phyloP scores from a whole-genome alignment of 2,329 filamentous ascomycete species.

The Fusarium pseudoanthophilum region DNA sequence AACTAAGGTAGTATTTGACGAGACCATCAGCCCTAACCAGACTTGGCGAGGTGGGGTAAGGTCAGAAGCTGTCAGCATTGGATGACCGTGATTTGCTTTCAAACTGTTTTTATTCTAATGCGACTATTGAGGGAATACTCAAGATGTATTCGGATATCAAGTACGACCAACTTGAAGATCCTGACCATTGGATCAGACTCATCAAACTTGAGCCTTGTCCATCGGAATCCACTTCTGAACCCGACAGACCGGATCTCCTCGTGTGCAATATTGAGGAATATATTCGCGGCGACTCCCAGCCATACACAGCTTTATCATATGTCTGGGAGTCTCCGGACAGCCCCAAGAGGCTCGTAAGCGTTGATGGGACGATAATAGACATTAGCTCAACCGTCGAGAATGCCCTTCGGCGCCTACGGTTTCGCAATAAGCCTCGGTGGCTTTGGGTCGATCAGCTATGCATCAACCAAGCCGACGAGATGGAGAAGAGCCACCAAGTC shows the following conservation, averaged over 20 bases:
- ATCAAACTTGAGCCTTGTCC: background rate
- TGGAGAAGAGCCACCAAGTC: background rate
- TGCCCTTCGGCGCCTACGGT: background rate
- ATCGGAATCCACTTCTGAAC: background rate
- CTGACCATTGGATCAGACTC: background rate
- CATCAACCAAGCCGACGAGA: background rate
- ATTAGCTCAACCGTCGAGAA: background rate
- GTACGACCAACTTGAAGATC: background rate
- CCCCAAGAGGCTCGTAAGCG: background rate
- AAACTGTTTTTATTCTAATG: background rate
- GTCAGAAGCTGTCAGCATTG: background rate
- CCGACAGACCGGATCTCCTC: background rate
- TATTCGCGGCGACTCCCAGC: background rate
- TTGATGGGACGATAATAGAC: background rate
- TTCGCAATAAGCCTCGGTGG: background rate
- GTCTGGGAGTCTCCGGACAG: background rate
- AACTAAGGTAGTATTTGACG: background rate
- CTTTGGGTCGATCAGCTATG: background rate
- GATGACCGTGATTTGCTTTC: background rate
- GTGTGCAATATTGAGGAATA: background rate
- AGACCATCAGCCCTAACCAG: background rate
- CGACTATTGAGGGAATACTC: background rate
- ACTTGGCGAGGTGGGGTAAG: background rate
- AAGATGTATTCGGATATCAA: background rate
- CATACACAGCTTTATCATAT: background rate